Base-by-base conservation (phyloP, 1,284 basidiomycete species). In the Heterobasidion irregulare region DNA sequence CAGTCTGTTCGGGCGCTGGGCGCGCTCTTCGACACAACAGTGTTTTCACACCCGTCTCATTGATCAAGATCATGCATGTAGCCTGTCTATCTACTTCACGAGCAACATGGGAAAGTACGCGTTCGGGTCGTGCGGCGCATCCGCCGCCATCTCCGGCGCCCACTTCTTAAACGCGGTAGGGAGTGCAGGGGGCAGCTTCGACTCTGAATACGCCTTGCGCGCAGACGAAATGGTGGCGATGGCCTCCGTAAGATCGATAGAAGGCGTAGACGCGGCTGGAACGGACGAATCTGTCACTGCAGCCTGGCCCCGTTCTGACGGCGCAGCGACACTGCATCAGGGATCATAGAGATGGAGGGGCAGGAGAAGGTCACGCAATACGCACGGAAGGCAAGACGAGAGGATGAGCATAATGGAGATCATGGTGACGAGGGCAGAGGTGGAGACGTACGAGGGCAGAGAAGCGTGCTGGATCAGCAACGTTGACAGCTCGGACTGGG, bases 81-180 rank as follows among this genome's bases (percentile, higher is more conserved):
- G 26, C 26, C 26, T 26, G 36, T 35, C 26, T 26, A 26, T 4
- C 76, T 84, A 94, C 68, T 83, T 88, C 74, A 89, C 88, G 57
- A 92, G 70, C 50, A 77, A 67, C 90, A 94, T 93, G 7, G 92
- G 91, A 75, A 89, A 94, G 70, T 94, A 94, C 10, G 86, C 75
- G 64, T 83, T 66, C 41, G 84, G 82, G 58, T 85, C 83, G 64
- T 89, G 89, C 18, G 92, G 92, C 32, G 90, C 84, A 63, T 87
- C 80, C 2, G 79, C 79, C 1, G 84, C 79, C 34, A 72, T 70
- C 66, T 82, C 71, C 9, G 91, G 86, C 36, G 73, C 71, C 92
- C 92, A 95, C 55, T 75, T 76, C 70, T 82, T 84, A 72, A 78
- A 76, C 1, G 84, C 66, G 33, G 71, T 78, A 9, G 89, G 82